phyloP scores from a whole-genome alignment of 768 basidiomycete species.

The Boletus rubescentipes region DNA sequence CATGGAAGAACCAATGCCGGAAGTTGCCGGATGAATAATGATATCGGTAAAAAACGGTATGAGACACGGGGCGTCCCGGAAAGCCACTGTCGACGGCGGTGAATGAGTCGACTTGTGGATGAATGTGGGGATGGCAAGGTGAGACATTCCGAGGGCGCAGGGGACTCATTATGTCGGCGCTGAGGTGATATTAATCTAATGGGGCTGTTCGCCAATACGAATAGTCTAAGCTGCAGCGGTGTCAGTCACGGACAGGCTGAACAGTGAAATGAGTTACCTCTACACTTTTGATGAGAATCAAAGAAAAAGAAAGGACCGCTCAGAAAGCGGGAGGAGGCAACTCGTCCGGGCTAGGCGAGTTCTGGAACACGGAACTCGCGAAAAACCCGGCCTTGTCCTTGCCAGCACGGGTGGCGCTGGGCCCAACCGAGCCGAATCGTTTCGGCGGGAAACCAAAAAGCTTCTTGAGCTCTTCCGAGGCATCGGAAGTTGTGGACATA shows the following conservation, averaged over 20 bases:
- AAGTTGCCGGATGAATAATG: slow-evolving; percentile 45
- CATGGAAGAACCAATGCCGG: slow-evolving; percentile 27
- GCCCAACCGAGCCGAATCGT: slow-evolving; percentile 30
- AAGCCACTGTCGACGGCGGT: slow-evolving; percentile 14
- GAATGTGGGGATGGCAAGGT: slow-evolving; percentile 16
- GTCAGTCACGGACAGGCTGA: neutral
- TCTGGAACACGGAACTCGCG: slow-evolving; percentile 83
- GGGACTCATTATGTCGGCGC: slow-evolving; percentile 29
- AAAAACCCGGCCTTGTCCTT: slow-evolving; percentile 54
- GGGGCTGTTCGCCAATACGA: slow-evolving; percentile 37
- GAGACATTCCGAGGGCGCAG: slow-evolving; percentile 28
- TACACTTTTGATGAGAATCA: slow-evolving; percentile 36
- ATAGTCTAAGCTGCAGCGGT: slow-evolving; percentile 35
- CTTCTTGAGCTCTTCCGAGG: slow-evolving; percentile 38
- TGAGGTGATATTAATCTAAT: slow-evolving; percentile 38
- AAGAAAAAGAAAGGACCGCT: slow-evolving; percentile 37
- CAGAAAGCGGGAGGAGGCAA: slow-evolving; percentile 65
- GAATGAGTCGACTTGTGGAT: slow-evolving; percentile 5
- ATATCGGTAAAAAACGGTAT: slow-evolving; percentile 35
- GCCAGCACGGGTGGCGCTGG: slow-evolving; percentile 22
- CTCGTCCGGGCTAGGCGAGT: slow-evolving; percentile 82
- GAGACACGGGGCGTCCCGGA: slow-evolving; percentile 23
- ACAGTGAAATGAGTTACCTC: slow-evolving; percentile 32
- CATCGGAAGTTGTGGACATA: slow-evolving; percentile 40
- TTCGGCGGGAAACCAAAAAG: slow-evolving; percentile 33